Evolutionary conservation across 345 rosid species (phyloP), one percentile per base, ranked within the genome.

Genomic region (Mallotus nudiflorus): DNA sequence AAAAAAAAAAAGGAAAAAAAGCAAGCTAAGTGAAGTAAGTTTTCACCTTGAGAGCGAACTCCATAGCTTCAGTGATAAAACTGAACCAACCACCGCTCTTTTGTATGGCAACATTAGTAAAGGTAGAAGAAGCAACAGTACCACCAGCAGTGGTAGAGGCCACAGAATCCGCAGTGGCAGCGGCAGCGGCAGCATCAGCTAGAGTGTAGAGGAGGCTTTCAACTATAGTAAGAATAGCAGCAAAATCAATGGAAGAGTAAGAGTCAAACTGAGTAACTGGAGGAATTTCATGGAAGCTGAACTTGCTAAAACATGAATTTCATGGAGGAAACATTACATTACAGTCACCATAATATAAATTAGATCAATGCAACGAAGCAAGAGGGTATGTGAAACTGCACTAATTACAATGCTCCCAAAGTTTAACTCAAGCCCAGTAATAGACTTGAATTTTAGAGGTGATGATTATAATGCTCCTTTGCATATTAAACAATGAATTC

Each of bases 21-120:
- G 1, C 2, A 9, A 39, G n/a, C 42, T 11, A 11, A 19, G 11
- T 31, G 2, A 18, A 20, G 37, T 22, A 15, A 40, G 15, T 51
- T 54, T 40, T 62, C 68, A 89, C 99, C 93, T 91, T 95, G 53
- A 92, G 97, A 31, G 90, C 97, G 59, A 85, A 60, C 69, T 95
- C 99, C 99, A 92, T 92, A 18, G 77, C 78, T 16, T 95, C 96
- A 10, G 99, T 83, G 77, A 95, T 90, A 49, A 92, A 92, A 10
- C 93, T 92, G 69, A 95, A 92, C 97, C 97, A 95, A 9, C 97
- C 93, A 10, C 97, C 93, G 67, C 55, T 88, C 85, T 90, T 95
- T 77, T 87, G 96, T 13, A 72, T 82, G 33, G 83, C 77, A 6
- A 78, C 75, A 53, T 87, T 94, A 57, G 85, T 61, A 1, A 93